Base-by-base conservation (phyloP, 2,329 filamentous ascomycete genomes). In the Fusarium avenaceum region DNA sequence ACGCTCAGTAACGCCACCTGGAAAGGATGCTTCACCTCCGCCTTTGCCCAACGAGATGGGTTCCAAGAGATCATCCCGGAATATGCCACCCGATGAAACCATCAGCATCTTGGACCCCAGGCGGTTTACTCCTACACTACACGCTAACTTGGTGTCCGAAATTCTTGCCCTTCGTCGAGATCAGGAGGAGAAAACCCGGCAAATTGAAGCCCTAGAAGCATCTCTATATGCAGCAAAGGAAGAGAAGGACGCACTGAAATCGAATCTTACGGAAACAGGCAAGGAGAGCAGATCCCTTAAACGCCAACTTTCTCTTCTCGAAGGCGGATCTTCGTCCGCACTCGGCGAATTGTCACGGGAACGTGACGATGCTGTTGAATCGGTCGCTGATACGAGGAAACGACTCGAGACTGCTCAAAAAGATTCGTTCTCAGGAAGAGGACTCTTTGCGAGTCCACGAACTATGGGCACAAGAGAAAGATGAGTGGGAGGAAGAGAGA, bases 121-220 rank as follows among this genome's bases (percentile, higher is more conserved):
- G 56, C 88, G 96, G 38, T 97, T 99, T 76, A 99, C 96, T 1
- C 96, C 96, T 2, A 98, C 94, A 0, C 82, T 99, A 13, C 96
- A 98, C 78, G 96, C 96, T 10, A 97, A 93, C 49, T 83, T 99
- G 8, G 95, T 99, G 1, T 95, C 95, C 0, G 96, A 99, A 78
- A 99, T 99, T 66, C 83, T 99, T 39, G 89, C 90, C 3, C 81
- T 99, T 49, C 89, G 94, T 22, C 87, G 96, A 59, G 96, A 99
- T 69, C 88, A 98, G 65, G 96, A 99, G 76, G 93, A 92, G 42
- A 97, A 97, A 80, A 87, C 90, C 44, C 92, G 89, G 72, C 86
- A 93, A 53, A 97, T 99, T 55, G 94, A 97, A 76, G 89, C 87
- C 53, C 84, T 99, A 17, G 96, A 99, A 79, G 83, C 85, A 2